These are phyloP conservation scores for Boletus eberwhitei DNA, from an alignment of 768 basidiomycete species.

Conservation along the genomic window DNA sequence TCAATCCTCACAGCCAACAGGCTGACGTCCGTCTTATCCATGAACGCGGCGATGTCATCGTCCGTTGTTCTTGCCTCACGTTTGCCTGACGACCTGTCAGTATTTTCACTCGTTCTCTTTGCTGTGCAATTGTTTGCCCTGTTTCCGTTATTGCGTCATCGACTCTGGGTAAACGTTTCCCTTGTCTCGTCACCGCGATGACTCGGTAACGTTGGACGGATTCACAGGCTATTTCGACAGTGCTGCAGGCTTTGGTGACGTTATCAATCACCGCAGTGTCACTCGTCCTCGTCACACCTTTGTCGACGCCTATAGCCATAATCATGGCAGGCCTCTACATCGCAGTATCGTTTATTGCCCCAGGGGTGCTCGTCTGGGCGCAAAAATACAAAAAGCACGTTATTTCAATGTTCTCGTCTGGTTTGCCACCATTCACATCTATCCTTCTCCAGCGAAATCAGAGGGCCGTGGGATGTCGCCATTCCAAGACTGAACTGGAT, in stretches of 20 bases:
- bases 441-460: constrained; percentile 65
- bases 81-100: constrained; percentile 74
- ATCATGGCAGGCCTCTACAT: constrained; percentile 49
- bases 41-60: constrained; percentile 89
- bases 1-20: constrained; percentile 40
- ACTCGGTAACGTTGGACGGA: constrained; percentile 10
- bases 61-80: constrained; percentile 93
- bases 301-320: constrained; percentile 54
- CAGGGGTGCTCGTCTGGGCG: constrained; percentile 76
- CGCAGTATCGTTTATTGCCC: constrained; percentile 68
- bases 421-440: constrained; percentile 13
- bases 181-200: constrained; percentile 10
- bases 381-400: constrained; percentile 85
- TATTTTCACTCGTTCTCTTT: constrained; percentile 86
- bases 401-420: constrained; percentile 3
- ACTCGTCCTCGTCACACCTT: constrained; percentile 46
- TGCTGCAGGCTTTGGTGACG: constrained; percentile 54
- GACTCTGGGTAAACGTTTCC: constrained; percentile 53
- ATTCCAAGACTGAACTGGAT: constrained; percentile 62
- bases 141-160: constrained; percentile 74
- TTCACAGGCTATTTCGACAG: constrained; percentile 45
- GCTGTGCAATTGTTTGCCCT: constrained; percentile 82
- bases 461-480: constrained; percentile 89
- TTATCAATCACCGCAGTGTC: constrained; percentile 46
- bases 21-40: constrained; percentile 78